A percentile compares a stretch with the other conserved stretches of the same genome.
Conservation (phyloP, 805 yeast genomes). For the Lachancea kluyveri region DNA sequence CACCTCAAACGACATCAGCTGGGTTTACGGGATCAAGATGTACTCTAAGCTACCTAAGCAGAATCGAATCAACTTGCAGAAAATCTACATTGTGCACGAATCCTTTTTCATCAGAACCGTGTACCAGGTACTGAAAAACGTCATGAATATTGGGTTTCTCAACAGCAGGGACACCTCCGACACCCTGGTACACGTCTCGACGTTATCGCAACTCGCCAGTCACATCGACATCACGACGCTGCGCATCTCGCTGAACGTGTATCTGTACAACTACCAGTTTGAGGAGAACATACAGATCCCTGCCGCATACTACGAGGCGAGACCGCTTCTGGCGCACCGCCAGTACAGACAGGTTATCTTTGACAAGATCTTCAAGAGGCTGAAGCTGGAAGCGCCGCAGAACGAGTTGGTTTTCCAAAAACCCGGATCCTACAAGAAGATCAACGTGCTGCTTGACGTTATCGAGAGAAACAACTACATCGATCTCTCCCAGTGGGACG, state of each 20-base stretch:
- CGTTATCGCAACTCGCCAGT: slow-evolving; percentile 48
- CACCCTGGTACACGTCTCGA: slow-evolving; percentile 37
- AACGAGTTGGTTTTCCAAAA: slow-evolving; percentile 46
- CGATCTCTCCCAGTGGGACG: slow-evolving; percentile 61
- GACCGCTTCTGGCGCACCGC: slow-evolving; percentile 24
- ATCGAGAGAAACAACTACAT: slow-evolving; percentile 49
- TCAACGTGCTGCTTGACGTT: slow-evolving; percentile 41
- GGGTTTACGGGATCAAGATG: slow-evolving; percentile 68
- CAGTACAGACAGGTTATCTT: slow-evolving; percentile 37
- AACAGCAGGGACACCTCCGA: slow-evolving; percentile 11
- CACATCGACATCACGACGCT: slow-evolving; percentile 69
- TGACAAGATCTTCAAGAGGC: slow-evolving; percentile 46
- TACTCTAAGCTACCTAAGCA: slow-evolving; percentile 53
- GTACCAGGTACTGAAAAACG: slow-evolving; percentile 62
- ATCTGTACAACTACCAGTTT: slow-evolving; percentile 56
- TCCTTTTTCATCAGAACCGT: slow-evolving; percentile 82
- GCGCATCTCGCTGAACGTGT: slow-evolving; percentile 70
- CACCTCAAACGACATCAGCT: slow-evolving; percentile 38
- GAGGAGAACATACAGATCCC: slow-evolving; percentile 46
- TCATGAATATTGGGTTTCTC: slow-evolving; percentile 44
- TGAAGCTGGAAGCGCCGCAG: slow-evolving; percentile 37
- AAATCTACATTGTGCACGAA: slow-evolving; percentile 80
- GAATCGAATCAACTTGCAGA: slow-evolving; percentile 47
- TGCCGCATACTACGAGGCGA: slow-evolving; percentile 27
- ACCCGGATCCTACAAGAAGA: slow-evolving; percentile 47